Percentiles rank a stretch among this genome's conserved stretches.
phyloP scores from a whole-genome alignment of 306 rosid species.

The Cotoneaster glaucophyllus region DNA sequence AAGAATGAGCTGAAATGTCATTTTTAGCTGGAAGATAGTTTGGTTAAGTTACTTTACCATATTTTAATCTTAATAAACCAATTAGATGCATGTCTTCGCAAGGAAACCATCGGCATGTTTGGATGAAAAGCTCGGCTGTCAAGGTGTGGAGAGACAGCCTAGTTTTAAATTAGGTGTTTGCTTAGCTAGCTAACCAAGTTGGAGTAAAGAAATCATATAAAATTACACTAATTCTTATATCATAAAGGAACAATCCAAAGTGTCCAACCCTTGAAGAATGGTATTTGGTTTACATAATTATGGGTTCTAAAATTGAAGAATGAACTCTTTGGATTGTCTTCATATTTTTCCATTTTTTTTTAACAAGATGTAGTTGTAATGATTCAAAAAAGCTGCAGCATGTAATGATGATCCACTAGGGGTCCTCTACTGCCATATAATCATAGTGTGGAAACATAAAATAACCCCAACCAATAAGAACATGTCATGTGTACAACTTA shows the following conservation, averaged over 20 bases:
- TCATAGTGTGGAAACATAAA: too few species aligned
- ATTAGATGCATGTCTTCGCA: conserved; percentile 14
- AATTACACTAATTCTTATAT: not conserved
- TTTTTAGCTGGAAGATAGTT: conserved; percentile 25
- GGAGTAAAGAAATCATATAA: not conserved
- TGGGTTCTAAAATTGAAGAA: not conserved
- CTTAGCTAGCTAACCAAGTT: not conserved
- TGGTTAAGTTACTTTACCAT: conserved; percentile 20
- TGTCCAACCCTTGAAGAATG: not conserved
- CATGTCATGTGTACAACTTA: too few species aligned
- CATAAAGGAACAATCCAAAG: not conserved
- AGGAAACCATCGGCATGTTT: conserved; percentile 20
- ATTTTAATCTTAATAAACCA: conserved; percentile 1
- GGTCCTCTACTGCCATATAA: too few species aligned
- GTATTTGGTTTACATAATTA: too few species aligned
- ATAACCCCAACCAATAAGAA: too few species aligned
- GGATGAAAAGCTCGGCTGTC: conserved; percentile 21
- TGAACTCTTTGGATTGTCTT: not conserved
- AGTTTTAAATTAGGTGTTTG: not conserved
- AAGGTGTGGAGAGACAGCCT: conserved; percentile 1
- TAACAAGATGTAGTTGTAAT: not conserved
- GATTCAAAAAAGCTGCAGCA: too few species aligned
- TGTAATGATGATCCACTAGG: too few species aligned
- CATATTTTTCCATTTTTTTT: too few species aligned
- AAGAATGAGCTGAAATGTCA: conserved; percentile 41